Conservation (phyloP, 345 rosid species). For the Heritiera littoralis region DNA sequence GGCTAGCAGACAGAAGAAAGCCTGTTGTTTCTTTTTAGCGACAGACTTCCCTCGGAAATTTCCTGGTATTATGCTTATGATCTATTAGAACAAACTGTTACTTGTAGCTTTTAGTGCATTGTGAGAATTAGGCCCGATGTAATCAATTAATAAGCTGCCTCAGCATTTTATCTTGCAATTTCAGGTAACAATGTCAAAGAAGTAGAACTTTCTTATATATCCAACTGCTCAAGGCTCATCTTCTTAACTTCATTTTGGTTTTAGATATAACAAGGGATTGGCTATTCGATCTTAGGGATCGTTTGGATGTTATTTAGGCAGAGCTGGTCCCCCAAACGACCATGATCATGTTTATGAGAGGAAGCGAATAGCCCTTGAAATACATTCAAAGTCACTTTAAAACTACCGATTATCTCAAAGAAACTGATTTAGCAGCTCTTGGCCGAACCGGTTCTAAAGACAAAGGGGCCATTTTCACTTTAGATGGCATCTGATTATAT, state of each 20-base stretch:
- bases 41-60: not conserved
- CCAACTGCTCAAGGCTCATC: not conserved
- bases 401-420: too few species aligned
- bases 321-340: too few species aligned
- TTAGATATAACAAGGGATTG: not conserved
- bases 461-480: too few species aligned
- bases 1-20: constrained; percentile 13
- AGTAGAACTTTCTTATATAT: not conserved
- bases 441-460: too few species aligned
- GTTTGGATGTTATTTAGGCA: too few species aligned
- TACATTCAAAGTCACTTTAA: too few species aligned
- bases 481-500: too few species aligned
- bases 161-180: constrained; percentile 20
- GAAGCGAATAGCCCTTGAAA: too few species aligned
- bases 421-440: too few species aligned
- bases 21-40: not conserved
- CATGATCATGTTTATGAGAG: too few species aligned
- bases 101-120: constrained; percentile 17
- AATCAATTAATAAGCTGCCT: constrained; percentile 33
- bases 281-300: too few species aligned
- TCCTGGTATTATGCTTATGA: constrained; percentile 11
- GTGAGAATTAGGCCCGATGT: constrained; percentile 27
- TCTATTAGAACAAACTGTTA: constrained; percentile 18
- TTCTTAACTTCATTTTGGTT: not conserved
- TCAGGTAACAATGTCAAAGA: not conserved